A percentile compares a stretch with the other conserved stretches of the same genome.
phyloP scores from a whole-genome alignment of 441 rosid genomes.

The Biscutella laevigata region DNA sequence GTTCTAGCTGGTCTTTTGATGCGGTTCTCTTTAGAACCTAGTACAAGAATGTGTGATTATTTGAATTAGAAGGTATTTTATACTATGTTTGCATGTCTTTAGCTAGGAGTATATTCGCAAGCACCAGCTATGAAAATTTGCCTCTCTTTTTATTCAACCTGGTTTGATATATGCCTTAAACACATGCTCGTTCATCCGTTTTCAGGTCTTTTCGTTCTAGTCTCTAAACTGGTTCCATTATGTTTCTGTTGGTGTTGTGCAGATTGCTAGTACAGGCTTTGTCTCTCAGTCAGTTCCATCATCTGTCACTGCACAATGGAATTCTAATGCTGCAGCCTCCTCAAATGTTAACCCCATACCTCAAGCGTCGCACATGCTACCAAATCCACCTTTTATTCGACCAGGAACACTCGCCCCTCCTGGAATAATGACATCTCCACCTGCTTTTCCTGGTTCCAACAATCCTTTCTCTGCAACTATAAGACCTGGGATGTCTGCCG shows the following conservation, averaged over 20 bases:
- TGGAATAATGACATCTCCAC: conserved; percentile 33
- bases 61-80: not conserved
- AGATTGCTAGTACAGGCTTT: conserved; percentile 28
- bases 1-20: not conserved
- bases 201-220: not conserved
- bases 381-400: conserved; percentile 35
- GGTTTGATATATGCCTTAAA: not conserved
- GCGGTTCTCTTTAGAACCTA: not conserved
- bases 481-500: conserved; percentile 35
- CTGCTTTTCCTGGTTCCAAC: conserved; percentile 30
- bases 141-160: not conserved
- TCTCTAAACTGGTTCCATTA: conserved; percentile 29
- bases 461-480: conserved; percentile 36
- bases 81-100: not conserved
- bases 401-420: conserved; percentile 38
- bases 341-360: conserved; percentile 29
- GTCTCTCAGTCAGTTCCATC: conserved; percentile 37
- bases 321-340: conserved; percentile 25
- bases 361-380: conserved; percentile 31
- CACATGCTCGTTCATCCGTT: not conserved
- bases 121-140: not conserved
- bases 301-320: conserved; percentile 31
- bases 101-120: not conserved
- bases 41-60: not conserved
- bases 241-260: conserved; percentile 26